Evolutionary conservation across 140 eudicot species (phyloP), one percentile per base, ranked within the genome.

Genomic region (Senecio squalidus): DNA sequence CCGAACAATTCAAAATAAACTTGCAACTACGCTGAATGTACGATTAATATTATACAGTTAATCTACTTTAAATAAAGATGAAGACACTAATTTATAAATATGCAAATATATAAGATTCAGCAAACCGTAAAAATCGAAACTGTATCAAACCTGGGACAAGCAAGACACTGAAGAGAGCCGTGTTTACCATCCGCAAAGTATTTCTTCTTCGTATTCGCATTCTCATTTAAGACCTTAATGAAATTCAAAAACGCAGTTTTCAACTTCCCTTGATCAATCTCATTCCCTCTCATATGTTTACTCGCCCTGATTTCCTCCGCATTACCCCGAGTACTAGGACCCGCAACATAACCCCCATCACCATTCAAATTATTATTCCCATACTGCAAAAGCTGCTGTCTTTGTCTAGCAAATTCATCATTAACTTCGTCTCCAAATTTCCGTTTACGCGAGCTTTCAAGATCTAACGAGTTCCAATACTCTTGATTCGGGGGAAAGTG

Each of bases 111-210:
- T n/a, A 23, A 45, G 5, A 13, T 48, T 15, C 8, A 34, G 22
- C 2, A 53, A 53, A 41, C 6, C 23, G 4, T 5, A 13, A 26
- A 45, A 55, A 72, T 9, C 38, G 41, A 59, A 70, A 40, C 49
- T 36, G 34, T 11, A 62, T 62, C 89, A 60, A 78, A 91, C 98
- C 98, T 86, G 84, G 74, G 58, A 45, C 98, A 92, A 9, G 84
- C 95, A 29, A 92, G 77, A 65, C 98, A 92, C 46, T 63, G 68
- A 52, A 92, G 63, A 58, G 83, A 67, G 52, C 92, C 96, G 45
- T 87, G 92, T 64, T 84, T 92, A 65, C 98, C 98, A 76, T 87
- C 85, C 1, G 84, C 96, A 66, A 87, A 60, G 64, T 70, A 92
- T 34, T 68, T 84, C 78, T 68, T 87, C 67, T 66, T 92, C 79